Evolutionary conservation across 306 rosid species (phyloP).

Genomic region (Aeschynomene evenia): DNA sequence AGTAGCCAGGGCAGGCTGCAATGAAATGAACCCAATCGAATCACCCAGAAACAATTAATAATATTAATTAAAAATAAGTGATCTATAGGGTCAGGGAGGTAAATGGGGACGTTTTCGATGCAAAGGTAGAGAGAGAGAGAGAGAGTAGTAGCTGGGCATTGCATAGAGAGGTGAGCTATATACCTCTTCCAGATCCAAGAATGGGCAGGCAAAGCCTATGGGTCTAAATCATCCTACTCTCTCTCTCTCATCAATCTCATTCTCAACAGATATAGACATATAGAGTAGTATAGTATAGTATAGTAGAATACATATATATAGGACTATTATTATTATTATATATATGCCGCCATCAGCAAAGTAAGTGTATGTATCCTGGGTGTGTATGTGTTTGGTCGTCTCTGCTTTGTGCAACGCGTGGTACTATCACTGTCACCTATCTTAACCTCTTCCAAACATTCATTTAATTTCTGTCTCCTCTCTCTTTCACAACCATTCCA

Average conservation of each 20-base stretch:
- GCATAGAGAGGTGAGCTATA: not conserved
- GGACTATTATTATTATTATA: too few relatives aligned
- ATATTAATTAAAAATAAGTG: too few relatives aligned
- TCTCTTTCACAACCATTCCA: not conserved
- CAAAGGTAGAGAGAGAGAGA: too few relatives aligned
- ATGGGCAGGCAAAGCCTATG: constrained; percentile 39
- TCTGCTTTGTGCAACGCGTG: constrained; percentile 48
- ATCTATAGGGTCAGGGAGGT: too few relatives aligned
- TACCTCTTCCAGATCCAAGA: constrained; percentile 47
- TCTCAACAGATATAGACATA: too few relatives aligned
- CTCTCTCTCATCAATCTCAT: too few relatives aligned
- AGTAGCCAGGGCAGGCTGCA: too few relatives aligned
- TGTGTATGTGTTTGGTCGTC: constrained; percentile 42
- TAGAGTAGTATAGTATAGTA: too few relatives aligned
- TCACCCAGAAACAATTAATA: too few relatives aligned
- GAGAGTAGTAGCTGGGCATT: too few relatives aligned
- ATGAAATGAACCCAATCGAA: not conserved
- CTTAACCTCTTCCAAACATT: not conserved
- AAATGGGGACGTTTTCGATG: not conserved
- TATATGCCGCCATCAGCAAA: constrained; percentile 36
- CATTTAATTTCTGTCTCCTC: not conserved
- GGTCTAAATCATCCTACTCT: constrained; percentile 19
- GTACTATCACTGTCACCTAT: constrained; percentile 40
- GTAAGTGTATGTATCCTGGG: too few relatives aligned
- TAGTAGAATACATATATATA: too few relatives aligned